Base-by-base conservation (phyloP, 352 stramenopile genomes). In the Bremia lactucae region DNA sequence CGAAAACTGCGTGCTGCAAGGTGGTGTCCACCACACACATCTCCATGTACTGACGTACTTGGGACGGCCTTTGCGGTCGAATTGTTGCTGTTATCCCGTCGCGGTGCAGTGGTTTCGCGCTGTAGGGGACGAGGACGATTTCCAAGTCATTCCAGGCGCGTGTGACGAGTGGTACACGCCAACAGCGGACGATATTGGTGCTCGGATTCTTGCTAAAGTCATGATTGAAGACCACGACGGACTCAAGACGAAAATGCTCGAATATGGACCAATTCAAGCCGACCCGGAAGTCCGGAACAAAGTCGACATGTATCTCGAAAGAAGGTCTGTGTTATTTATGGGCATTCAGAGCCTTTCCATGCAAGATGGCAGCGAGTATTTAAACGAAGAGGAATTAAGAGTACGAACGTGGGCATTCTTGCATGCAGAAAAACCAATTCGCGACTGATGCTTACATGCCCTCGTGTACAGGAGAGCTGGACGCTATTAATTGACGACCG, bases 271-370 rank as follows among this genome's bases (percentile, higher is more conserved):
- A 2, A 85, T 91, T 41, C 79, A 86, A 35, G 78, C 84, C 48
- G 78, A 91, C 52, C 75, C 78, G 2, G 67, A 86, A n/a, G 73
- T 91, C 14, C 70, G 78, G 26, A 86, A 67, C 52, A 87, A 87
- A 47, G 78, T 91, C n/a, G 78, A 91, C 54, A 82, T 74, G 54
- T 83, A 87, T 36, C 53, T 91, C 19, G 78, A 88, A 36, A 59
- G 72, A n/a, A 70, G 79, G 24, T 86, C 78, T 0, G 75, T 87
- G 26, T 62, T 88, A 13, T 91, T 88, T 31, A 91, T 87, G 78
- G 67, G 67, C 10, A 36, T 79, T 4, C 45, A 61, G 46, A 79
- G 64, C 25, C 51, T 85, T 19, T 57, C 59, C 0, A 68, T 86
- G 20, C 67, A 72, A 35, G 72, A 87, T 33, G 62, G 65, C 23